Conservation (phyloP, 2,329 filamentous ascomycete species). For the Cordyceps militaris region DNA sequence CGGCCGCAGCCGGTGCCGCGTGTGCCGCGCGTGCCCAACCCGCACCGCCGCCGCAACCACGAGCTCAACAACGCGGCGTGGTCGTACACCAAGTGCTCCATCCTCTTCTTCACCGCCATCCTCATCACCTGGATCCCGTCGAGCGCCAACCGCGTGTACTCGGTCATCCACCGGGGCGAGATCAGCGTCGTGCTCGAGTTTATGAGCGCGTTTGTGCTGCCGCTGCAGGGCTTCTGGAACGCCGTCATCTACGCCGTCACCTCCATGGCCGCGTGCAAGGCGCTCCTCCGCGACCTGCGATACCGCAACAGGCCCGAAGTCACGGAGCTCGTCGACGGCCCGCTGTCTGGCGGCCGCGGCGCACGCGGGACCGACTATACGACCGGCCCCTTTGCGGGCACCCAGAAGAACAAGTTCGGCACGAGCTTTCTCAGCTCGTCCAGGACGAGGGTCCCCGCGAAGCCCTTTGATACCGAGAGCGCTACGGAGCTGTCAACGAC, state of each 20-base stretch:
- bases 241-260: slow-evolving; percentile 67
- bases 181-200: slow-evolving; percentile 57
- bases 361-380: too few relatives aligned
- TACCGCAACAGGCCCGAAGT: slow-evolving; percentile 23
- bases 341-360: not conserved
- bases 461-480: slow-evolving; percentile 42
- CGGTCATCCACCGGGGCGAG: slow-evolving; percentile 49
- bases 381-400: not conserved
- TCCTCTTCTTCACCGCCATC: slow-evolving; percentile 65
- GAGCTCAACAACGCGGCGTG: slow-evolving; percentile 58
- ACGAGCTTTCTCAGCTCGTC: slow-evolving; percentile 15
- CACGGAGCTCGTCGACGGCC: slow-evolving; percentile 27
- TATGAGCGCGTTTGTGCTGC: slow-evolving; percentile 66
- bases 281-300: slow-evolving; percentile 33
- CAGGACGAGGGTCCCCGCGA: slow-evolving; percentile 14
- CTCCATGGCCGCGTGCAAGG: slow-evolving; percentile 56
- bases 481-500: slow-evolving; percentile 42
- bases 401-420: slow-evolving; percentile 10
- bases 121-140: slow-evolving; percentile 72
- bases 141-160: slow-evolving; percentile 69
- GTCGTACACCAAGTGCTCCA: slow-evolving; percentile 63
- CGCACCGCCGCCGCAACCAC: slow-evolving; percentile 32
- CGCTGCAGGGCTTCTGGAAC: slow-evolving; percentile 82
- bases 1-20: slow-evolving; percentile 17
- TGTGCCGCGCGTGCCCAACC: slow-evolving; percentile 15